Base-by-base conservation (phyloP, 345 rosid genomes). In the Turritis glabra region DNA sequence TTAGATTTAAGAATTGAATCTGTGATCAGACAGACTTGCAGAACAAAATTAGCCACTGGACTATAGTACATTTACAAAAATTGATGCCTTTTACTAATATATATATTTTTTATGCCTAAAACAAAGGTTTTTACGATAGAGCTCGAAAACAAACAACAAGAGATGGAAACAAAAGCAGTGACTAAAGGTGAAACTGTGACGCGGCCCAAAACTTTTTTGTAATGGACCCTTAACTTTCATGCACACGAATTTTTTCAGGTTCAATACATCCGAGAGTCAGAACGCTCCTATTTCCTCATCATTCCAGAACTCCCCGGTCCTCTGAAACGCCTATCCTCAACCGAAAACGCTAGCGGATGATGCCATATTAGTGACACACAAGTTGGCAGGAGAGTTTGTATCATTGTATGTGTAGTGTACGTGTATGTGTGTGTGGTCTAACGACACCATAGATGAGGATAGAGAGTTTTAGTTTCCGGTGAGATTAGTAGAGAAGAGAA, bases 261-360 rank as follows among this genome's bases (percentile, higher is more conserved):
- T 64, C 97, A 91, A 68, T 94, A 94, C 60, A 87, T 88, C 72
- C 80, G 95, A 82, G 96, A 88, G 79, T 91, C 95, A 1, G 97
- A 91, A 73, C 84, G 90, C 75, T 87, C 90, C 33, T 90, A 86
- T 76, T 91, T 94, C 88, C 85, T 88, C 66, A 86, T 90, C 43
- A 64, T 80, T 61, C 85, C 90, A 8, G 96, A 89, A 76, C 90
- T 91, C 47, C 89, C 98, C 3, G 55, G 80, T 64, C 82, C 83
- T 50, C 58, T 13, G 74, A 74, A 64, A 65, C 41, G 43, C 25
- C 17, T 51, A 10, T 66, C 18, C 17, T 35, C 67, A 80, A 76
- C 75, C 19, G 78, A 53, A 78, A 73, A 75, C 26, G 40, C 70
- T 8, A 51, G 73, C 15, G 72, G 60, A 37, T 58, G 66, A 65